Evolutionary conservation across 1,139 yeast genomes (phyloP).

Genomic region (Ashbya aceris): DNA sequence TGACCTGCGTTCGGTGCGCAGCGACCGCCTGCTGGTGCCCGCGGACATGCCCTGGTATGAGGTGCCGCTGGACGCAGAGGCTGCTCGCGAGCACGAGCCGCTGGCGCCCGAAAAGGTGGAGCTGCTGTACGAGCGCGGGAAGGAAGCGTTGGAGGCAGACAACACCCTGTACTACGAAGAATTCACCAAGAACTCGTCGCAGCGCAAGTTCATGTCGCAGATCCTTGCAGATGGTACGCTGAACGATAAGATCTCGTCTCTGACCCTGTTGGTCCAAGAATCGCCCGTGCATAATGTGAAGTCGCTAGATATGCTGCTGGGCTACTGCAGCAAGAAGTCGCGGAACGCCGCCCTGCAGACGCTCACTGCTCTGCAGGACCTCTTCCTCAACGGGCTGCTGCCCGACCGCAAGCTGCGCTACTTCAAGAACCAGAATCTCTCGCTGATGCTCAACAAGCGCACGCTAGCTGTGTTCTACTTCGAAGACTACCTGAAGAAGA

Average conservation of each 20-base stretch:
- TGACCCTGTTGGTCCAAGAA: conserved; percentile 86
- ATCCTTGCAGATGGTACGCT: conserved; percentile 88
- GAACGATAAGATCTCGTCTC: conserved; percentile 89
- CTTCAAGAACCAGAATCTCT: conserved; percentile 70
- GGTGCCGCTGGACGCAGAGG: conserved; percentile 36
- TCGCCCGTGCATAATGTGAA: conserved; percentile 86
- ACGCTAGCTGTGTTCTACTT: conserved; percentile 71
- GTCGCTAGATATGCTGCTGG: conserved; percentile 68
- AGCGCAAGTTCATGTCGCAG: conserved; percentile 81
- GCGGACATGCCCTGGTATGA: conserved; percentile 74
- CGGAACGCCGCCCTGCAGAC: conserved; percentile 91
- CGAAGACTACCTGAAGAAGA: conserved; percentile 78
- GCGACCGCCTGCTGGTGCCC: conserved; percentile 50
- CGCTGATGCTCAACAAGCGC: conserved; percentile 38
- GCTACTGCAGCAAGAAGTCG: conserved; percentile 82
- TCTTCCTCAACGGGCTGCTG: conserved; percentile 63
- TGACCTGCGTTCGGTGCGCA: conserved; percentile 45
- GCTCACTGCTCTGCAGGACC: conserved; percentile 81
- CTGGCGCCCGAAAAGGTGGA: conserved; percentile 45
- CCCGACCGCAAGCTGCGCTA: conserved; percentile 77
- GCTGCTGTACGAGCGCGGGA: conserved; percentile 57
- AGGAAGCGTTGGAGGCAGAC: conserved; percentile 56
- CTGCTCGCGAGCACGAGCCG: conserved; percentile 33
- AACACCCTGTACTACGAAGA: conserved; percentile 66
- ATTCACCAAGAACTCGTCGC: conserved; percentile 72